Conservation (phyloP, 805 yeast genomes). For the Saturnispora mendoncae region DNA sequence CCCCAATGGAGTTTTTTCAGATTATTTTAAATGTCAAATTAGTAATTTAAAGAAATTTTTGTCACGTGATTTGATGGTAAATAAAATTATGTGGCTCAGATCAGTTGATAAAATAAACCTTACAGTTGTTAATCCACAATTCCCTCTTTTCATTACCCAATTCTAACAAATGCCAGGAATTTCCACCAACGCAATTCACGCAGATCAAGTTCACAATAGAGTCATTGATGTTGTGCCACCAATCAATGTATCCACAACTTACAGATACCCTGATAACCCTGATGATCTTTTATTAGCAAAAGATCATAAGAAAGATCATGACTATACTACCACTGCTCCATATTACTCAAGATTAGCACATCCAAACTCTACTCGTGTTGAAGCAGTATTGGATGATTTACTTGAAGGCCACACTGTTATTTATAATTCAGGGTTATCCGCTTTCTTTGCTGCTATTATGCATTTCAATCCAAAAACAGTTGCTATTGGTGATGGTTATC, state of each 20-base stretch:
- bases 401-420: slow-evolving; percentile 58
- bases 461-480: slow-evolving; percentile 61
- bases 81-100: neutral
- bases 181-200: slow-evolving; percentile 59
- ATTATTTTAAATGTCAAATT: neutral
- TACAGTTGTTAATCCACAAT: no score
- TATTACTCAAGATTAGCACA: slow-evolving; percentile 69
- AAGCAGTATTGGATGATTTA: slow-evolving; percentile 50
- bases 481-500: slow-evolving; percentile 74
- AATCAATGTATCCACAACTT: slow-evolving; percentile 75
- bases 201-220: slow-evolving; percentile 51
- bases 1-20: neutral
- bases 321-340: slow-evolving; percentile 23
- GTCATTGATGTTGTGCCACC: slow-evolving; percentile 71
- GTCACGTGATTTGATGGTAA: neutral
- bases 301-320: slow-evolving; percentile 18
- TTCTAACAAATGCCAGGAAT: slow-evolving; percentile 44
- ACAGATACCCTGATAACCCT: slow-evolving; percentile 55
- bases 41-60: neutral
- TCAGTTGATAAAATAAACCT: no score
- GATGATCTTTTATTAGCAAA: slow-evolving; percentile 40
- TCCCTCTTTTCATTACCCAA: no score
- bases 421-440: slow-evolving; percentile 74
- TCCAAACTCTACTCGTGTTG: slow-evolving; percentile 63
- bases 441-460: slow-evolving; percentile 68